Evolutionary conservation across 1,139 yeast species (phyloP), one percentile per base, ranked within the genome.

Genomic region (Debaryomycetaceae sp.): DNA sequence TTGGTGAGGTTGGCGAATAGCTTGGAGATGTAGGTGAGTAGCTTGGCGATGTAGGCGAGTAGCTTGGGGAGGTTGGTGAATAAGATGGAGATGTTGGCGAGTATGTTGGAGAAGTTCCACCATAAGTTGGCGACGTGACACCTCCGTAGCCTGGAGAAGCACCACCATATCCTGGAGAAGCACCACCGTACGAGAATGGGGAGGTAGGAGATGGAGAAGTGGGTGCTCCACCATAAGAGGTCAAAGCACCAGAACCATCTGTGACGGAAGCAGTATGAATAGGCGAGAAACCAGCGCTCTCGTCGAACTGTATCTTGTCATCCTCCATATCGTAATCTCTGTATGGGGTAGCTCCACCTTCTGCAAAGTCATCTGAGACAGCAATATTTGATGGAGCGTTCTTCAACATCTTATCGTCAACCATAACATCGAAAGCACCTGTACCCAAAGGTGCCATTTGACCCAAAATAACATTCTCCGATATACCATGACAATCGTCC

Each of bases 391-490:
- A 70, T 36, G 87, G 83, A 38, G 86, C 74, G 39, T 76, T 64
- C 49, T 84, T 83, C 61, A 94, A 76, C 75, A 89, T 81, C 56
- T 83, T 82, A 55, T 94, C 98, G 61, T 94, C 96, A 49, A 94
- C 83, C 82, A 87, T 83, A 35, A 94, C 94, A 61, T 92, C 98
- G 59, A 94, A 94, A 2, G 96, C 85, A 58, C 99, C 99, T 3
- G 99, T 94, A 64, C 99, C 99, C 55, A 94, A 79, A 44, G 98
- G 98, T 17, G 98, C 98, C 79, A 92, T 80, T 74, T 94, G 98
- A 39, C 99, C 99, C 58, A 94, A 79, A 76, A 94, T 87, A 44
- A 94, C 96, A 60, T 92, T 94, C 63, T 94, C 98, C 34, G 98
- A 92, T 47, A 94, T 95, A 75, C 99, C 99, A 54, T 91, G 87